Percentiles rank a stretch among this genome's conserved stretches.
phyloP scores from a whole-genome alignment of 2,329 filamentous ascomycete species.

The Penicillium expansum region DNA sequence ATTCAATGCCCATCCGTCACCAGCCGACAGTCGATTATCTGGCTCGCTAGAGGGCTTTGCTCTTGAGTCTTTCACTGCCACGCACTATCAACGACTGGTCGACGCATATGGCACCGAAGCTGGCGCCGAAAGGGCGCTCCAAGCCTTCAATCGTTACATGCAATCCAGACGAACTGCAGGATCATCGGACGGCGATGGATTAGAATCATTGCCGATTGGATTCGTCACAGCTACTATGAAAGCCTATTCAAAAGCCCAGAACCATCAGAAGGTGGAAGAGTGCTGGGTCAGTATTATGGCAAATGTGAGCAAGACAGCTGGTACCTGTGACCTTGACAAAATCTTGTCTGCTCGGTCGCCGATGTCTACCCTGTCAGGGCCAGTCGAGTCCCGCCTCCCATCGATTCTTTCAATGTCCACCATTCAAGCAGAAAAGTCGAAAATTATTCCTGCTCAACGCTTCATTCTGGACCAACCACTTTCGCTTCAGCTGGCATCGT shows the following conservation, averaged over 20 bases:
- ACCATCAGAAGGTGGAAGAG: constrained; percentile 60
- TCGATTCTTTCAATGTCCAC: background rate
- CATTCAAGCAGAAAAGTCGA: background rate
- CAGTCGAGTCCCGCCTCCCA: background rate
- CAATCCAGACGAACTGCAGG: constrained; percentile 9
- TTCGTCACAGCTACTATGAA: constrained; percentile 68
- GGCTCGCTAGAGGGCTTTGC: constrained; percentile 29
- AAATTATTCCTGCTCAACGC: constrained; percentile 42
- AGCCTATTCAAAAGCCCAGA: constrained; percentile 57
- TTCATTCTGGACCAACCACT: constrained; percentile 51
- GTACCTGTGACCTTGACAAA: constrained; percentile 33
- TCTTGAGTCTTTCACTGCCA: constrained; percentile 46
- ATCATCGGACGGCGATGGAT: constrained; percentile 10
- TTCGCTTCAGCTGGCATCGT: constrained; percentile 52
- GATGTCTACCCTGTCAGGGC: background rate
- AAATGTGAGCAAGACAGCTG: constrained; percentile 49
- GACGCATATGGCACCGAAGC: constrained; percentile 52
- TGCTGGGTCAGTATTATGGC: constrained; percentile 65
- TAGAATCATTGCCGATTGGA: constrained; percentile 48
- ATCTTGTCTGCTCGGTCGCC: constrained; percentile 1
- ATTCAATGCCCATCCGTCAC: constrained; percentile 41
- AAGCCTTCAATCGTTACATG: constrained; percentile 57
- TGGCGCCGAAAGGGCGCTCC: constrained; percentile 50
- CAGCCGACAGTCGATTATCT: constrained; percentile 29
- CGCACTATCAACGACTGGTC: constrained; percentile 57